Percentiles rank a stretch among this genome's conserved stretches.
Evolutionary conservation across 1,284 basidiomycete genomes (phyloP).

Genomic region (Rhodotorula sp.): DNA sequence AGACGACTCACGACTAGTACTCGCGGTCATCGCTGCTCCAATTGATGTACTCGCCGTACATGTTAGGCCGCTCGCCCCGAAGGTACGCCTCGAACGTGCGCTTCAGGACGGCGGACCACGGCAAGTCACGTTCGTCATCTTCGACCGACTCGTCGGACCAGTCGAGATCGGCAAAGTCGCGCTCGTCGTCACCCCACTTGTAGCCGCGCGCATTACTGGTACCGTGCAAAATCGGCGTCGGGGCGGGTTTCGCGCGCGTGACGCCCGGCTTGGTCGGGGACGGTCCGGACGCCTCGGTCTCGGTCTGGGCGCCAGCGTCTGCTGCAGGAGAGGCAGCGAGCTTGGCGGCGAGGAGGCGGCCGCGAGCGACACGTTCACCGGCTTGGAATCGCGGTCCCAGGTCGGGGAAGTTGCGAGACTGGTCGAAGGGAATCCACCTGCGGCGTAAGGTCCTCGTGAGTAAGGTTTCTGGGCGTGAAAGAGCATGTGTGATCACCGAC

Average conservation of each 20-base stretch:
- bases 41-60: slow-evolving; percentile 55
- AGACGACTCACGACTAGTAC: background rate
- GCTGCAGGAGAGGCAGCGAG: slow-evolving; percentile 10
- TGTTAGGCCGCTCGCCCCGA: slow-evolving; percentile 80
- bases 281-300: slow-evolving; percentile 9
- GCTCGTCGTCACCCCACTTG: slow-evolving; percentile 39
- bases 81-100: slow-evolving; percentile 85
- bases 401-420: slow-evolving; percentile 83
- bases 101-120: slow-evolving; percentile 87
- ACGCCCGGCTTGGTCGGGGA: slow-evolving; percentile 35
- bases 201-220: slow-evolving; percentile 10
- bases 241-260: background rate
- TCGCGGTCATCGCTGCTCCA: slow-evolving; percentile 23
- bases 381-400: slow-evolving; percentile 71
- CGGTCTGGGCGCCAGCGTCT: background rate
- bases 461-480: background rate
- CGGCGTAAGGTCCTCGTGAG: background rate
- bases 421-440: slow-evolving; percentile 93
- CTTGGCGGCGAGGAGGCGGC: slow-evolving; percentile 40
- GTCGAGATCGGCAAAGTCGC: slow-evolving; percentile 37
- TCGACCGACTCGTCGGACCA: slow-evolving; percentile 36
- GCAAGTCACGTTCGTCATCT: slow-evolving; percentile 64
- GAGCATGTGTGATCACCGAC: background rate
- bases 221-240: background rate
- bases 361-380: slow-evolving; percentile 49